Percentiles rank a stretch among this genome's conserved stretches.
phyloP scores from a whole-genome alignment of 2,329 filamentous ascomycete genomes.

The Calonectria leucothoes region DNA sequence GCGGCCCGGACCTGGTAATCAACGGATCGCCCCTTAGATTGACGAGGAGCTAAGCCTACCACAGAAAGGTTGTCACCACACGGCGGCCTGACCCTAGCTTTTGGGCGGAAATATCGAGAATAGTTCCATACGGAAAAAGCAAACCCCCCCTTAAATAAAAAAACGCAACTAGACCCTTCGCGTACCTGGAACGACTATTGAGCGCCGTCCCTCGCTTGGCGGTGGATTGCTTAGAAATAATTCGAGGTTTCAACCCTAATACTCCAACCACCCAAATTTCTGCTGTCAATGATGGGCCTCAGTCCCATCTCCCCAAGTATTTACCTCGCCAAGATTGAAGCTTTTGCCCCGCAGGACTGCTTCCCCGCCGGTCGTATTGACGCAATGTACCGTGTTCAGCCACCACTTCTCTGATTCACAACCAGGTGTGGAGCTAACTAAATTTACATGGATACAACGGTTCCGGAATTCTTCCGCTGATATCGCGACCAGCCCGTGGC shows the following conservation, averaged over 20 bases:
- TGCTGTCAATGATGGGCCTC: neutral
- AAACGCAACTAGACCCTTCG: neutral
- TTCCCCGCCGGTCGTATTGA: neutral
- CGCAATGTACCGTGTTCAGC: neutral
- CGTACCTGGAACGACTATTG: neutral
- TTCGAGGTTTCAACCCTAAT: neutral
- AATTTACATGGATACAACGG: neutral
- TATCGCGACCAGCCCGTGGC: neutral
- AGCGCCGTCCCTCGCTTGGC: neutral
- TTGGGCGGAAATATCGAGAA: neutral
- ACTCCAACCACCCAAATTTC: neutral
- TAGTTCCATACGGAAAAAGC: neutral
- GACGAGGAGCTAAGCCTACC: neutral
- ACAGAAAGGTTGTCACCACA: neutral
- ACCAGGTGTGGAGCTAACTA: neutral
- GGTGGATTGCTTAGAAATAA: neutral
- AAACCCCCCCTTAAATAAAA: neutral
- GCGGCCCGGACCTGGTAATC: conserved; percentile 10
- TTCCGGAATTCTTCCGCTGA: neutral
- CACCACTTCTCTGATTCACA: neutral
- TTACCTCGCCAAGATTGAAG: neutral
- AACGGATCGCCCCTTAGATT: conserved; percentile 5
- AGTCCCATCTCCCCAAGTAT: neutral
- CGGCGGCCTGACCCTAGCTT: neutral
- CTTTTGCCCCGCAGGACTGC: neutral